Base-by-base conservation (phyloP, 768 basidiomycete genomes). In the Leucosporidium yakuticum region DNA sequence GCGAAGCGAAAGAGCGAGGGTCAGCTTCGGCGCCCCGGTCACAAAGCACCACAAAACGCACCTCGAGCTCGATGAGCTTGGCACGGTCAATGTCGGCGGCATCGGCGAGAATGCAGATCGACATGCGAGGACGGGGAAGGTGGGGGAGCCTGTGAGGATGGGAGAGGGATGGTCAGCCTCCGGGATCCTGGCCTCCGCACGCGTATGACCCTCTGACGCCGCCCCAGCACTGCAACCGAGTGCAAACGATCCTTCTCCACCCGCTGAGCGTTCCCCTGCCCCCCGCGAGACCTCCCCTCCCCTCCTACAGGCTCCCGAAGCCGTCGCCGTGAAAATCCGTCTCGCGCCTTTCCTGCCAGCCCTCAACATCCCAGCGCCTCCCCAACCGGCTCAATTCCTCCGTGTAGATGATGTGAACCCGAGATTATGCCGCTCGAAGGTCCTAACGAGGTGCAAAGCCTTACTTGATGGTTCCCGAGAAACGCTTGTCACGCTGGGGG, bases 401-500 rank as follows among this genome's bases (percentile, higher is more conserved):
- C 48, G 17, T 21, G 20, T n/a, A 44, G 25, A 27, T 36, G 27
- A 48, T 9, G 25, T 1, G 14, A 50, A 20, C 17, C 2, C 23
- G 11, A 39, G 39, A 8, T 21, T 31, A 4, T 27, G 34, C 23
- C 19, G 8, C 60, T 47, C n/a, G 31, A 21, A 36, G 29, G 20
- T 25, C 50, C 7, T 34, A 23, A 5, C 21, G 15, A 25, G n/a
- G 8, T 36, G 34, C 9, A n/a, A 34, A 17, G 34, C 79, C 84
- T 69, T 73, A 93, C 93, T 94, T 95, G 82, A 95, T 91, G 60
- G 92, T 96, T 77, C 92, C 92, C 73, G 91, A 94, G 90, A 99
- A 98, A 91, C 96, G 96, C 85, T 98, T 99, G 82, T 99, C 96
- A 73, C 96, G 85, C 86, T 98, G 96, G 76, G 96, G 95, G 81